A percentile compares a stretch with the other conserved stretches of the same genome.
phyloP scores from a whole-genome alignment of 1,284 basidiomycete genomes.

The Trametes hirsuta region DNA sequence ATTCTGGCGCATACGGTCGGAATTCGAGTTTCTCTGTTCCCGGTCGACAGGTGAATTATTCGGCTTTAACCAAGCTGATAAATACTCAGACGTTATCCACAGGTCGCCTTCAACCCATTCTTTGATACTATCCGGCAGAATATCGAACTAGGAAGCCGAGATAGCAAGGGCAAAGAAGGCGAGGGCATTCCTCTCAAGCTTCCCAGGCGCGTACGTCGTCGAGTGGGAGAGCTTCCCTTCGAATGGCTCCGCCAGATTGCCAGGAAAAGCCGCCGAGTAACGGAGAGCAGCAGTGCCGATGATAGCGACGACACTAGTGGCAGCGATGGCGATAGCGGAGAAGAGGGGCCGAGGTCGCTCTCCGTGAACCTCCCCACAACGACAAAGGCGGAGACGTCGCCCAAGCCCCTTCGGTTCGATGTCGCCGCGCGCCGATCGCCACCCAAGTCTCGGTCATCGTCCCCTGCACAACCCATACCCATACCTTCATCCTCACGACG shows the following conservation, averaged over 20 bases:
- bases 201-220: constrained; percentile 59
- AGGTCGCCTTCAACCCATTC: constrained; percentile 77
- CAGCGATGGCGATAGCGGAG: constrained; percentile 4
- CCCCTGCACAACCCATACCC: constrained; percentile 12
- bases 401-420: neutral
- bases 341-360: neutral
- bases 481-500: neutral
- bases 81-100: neutral
- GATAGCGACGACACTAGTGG: constrained; percentile 20
- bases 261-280: constrained; percentile 41
- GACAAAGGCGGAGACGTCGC: neutral
- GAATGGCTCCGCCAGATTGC: constrained; percentile 82
- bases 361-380: neutral
- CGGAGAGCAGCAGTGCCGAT: constrained; percentile 25
- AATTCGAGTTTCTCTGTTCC: constrained; percentile 22
- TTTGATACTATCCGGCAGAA: constrained; percentile 98
- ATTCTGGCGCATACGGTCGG: constrained; percentile 11
- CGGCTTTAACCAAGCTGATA: neutral
- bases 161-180: constrained; percentile 41
- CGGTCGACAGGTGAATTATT: constrained; percentile 18
- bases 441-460: constrained; percentile 20
- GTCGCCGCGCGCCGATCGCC: constrained; percentile 14
- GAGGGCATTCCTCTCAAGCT: constrained; percentile 82
- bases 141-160: constrained; percentile 83
- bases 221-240: constrained; percentile 80